Evolutionary conservation across 1,284 basidiomycete species (phyloP).

Genomic region (Ustilago cynodontis): DNA sequence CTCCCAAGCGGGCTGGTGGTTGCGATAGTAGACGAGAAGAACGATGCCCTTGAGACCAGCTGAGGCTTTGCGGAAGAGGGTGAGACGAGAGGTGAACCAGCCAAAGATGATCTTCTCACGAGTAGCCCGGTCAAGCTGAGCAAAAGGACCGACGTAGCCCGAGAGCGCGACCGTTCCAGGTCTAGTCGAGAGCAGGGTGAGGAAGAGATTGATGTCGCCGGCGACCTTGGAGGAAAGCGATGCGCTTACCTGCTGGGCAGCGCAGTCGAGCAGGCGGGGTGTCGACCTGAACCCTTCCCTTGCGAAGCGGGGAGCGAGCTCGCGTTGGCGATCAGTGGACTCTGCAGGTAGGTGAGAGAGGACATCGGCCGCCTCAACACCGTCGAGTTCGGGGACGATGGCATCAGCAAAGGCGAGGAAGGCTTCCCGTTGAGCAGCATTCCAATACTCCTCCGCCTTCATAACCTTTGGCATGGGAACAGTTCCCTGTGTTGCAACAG

Average conservation of each 20-base stretch:
- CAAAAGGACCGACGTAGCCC: constrained; percentile 63
- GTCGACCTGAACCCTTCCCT: constrained; percentile 54
- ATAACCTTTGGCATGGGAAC: constrained; percentile 45
- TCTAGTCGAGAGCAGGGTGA: constrained; percentile 59
- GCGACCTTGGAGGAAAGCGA: constrained; percentile 57
- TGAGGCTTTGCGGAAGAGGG: constrained; percentile 62
- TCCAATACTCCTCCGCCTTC: constrained; percentile 55
- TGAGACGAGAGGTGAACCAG: constrained; percentile 60
- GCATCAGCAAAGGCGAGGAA: constrained; percentile 65
- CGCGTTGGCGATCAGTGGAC: constrained; percentile 58
- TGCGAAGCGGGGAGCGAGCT: constrained; percentile 56
- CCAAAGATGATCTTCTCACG: constrained; percentile 48
- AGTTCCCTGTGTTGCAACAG: constrained; percentile 15
- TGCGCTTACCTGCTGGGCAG: constrained; percentile 54
- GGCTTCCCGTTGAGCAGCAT: constrained; percentile 43
- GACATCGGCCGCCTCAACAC: constrained; percentile 56
- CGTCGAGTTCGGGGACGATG: constrained; percentile 60
- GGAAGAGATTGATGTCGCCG: constrained; percentile 56
- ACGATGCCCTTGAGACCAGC: constrained; percentile 60
- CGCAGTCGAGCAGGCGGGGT: constrained; percentile 58
- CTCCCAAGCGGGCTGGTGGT: constrained; percentile 59
- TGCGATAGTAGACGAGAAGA: constrained; percentile 64
- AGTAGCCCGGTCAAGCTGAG: constrained; percentile 45
- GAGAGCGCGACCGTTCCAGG: constrained; percentile 61
- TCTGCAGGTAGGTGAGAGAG: constrained; percentile 54